These are phyloP conservation scores for Aristolochia californica DNA, from an alignment of 164 flowering plant genomes.

Conservation along the genomic window DNA sequence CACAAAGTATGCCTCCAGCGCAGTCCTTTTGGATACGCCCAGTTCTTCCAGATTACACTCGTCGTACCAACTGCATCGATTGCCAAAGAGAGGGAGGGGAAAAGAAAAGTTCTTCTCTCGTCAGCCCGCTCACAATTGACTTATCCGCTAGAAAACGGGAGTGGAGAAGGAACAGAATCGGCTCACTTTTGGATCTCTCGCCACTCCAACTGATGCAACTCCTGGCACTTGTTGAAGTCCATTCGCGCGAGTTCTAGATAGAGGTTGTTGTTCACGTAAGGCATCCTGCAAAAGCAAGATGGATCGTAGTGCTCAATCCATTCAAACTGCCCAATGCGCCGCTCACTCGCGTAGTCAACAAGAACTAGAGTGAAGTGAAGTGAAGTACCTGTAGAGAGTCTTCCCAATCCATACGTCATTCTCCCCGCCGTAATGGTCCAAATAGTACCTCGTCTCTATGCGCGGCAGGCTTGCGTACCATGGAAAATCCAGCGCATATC, in stretches of 20 bases:
- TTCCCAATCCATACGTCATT: slow-evolving; percentile 94
- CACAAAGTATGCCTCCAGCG: slow-evolving; percentile 39
- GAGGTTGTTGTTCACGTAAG: slow-evolving; percentile 48
- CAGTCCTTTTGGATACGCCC: slow-evolving; percentile 35
- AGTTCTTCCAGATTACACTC: slow-evolving; percentile 26
- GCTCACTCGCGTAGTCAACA: background rate
- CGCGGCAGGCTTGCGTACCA: slow-evolving; percentile 80
- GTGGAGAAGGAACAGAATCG: background rate
- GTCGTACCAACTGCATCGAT: slow-evolving; percentile 55
- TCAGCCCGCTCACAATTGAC: too few relatives aligned
- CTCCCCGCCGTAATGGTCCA: slow-evolving; percentile 88
- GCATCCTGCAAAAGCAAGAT: slow-evolving; percentile 43
- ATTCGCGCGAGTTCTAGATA: slow-evolving; percentile 72
- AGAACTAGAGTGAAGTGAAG: background rate
- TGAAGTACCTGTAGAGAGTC: slow-evolving; percentile 84
- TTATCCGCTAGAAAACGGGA: background rate
- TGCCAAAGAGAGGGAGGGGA: too few relatives aligned
- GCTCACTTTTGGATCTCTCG: slow-evolving; percentile 46
- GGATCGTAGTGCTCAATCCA: too few relatives aligned
- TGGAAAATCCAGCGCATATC: slow-evolving; percentile 69
- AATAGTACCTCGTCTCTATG: slow-evolving; percentile 63
- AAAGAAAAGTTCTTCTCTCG: too few relatives aligned
- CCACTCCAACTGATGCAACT: slow-evolving; percentile 53
- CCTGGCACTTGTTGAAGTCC: slow-evolving; percentile 75
- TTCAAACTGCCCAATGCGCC: too few relatives aligned